Percentiles rank a stretch among this genome's conserved stretches.
phyloP scores from a whole-genome alignment of 2,329 filamentous ascomycete genomes.

The Fusarium sp. region DNA sequence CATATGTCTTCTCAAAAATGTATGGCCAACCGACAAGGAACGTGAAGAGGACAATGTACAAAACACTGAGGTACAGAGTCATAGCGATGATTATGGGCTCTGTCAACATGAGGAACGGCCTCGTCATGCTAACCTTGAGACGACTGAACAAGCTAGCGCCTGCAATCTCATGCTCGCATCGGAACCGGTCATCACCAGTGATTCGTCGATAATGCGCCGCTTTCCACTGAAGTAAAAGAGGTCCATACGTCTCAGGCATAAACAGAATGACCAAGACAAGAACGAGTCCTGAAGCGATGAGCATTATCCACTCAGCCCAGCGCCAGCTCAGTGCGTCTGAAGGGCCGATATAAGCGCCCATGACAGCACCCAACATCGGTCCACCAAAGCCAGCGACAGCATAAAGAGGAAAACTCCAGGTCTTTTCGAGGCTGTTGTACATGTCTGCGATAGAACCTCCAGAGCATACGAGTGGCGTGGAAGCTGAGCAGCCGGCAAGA shows the following conservation, averaged over 20 bases:
- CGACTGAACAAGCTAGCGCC: slow-evolving; percentile 62
- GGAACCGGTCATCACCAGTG: slow-evolving; percentile 70
- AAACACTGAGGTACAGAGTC: slow-evolving; percentile 61
- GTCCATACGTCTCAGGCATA: slow-evolving; percentile 74
- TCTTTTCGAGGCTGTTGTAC: slow-evolving; percentile 51
- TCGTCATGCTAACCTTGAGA: slow-evolving; percentile 57
- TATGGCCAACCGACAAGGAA: slow-evolving; percentile 63
- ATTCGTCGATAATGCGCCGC: slow-evolving; percentile 68
- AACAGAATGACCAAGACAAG: slow-evolving; percentile 66
- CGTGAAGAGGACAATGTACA: slow-evolving; percentile 66
- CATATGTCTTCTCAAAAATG: slow-evolving; percentile 59
- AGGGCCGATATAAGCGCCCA: slow-evolving; percentile 73
- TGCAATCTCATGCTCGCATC: slow-evolving; percentile 71
- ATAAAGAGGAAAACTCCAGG: slow-evolving; percentile 58
- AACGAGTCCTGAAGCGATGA: slow-evolving; percentile 70
- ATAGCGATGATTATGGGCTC: slow-evolving; percentile 57
- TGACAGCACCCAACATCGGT: slow-evolving; percentile 53
- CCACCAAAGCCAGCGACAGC: slow-evolving; percentile 56
- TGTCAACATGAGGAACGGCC: slow-evolving; percentile 54
- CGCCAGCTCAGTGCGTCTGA: slow-evolving; percentile 65
- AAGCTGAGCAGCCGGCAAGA: slow-evolving; percentile 58
- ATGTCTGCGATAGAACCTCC: slow-evolving; percentile 58
- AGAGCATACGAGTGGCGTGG: slow-evolving; percentile 56
- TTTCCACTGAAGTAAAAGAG: slow-evolving; percentile 67
- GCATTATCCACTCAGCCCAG: slow-evolving; percentile 73